A percentile compares a stretch with the other conserved stretches of the same genome.
Conservation (phyloP, 345 rosid species). For the Populus davidiana region DNA sequence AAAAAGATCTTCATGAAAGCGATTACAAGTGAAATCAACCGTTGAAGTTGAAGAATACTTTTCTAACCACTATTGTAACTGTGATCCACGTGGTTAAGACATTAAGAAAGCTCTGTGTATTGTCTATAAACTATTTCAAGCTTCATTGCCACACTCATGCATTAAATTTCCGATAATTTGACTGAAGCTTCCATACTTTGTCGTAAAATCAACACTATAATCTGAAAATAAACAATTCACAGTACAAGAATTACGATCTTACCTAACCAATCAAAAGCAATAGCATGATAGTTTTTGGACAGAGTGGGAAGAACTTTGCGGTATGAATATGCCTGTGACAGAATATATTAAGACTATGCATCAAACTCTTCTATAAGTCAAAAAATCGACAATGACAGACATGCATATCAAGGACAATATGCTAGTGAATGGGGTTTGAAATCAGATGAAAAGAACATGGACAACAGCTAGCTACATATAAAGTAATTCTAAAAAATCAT, state of each 20-base stretch:
- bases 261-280: slow-evolving; percentile 95
- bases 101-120: neutral
- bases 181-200: neutral
- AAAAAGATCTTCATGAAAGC: neutral
- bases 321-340: slow-evolving; percentile 77
- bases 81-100: neutral
- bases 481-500: neutral
- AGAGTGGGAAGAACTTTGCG: slow-evolving; percentile 74
- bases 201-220: neutral
- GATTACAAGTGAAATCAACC: neutral
- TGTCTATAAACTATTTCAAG: neutral
- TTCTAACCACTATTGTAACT: neutral
- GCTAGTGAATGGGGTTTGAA: neutral
- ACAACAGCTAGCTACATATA: neutral
- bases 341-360: neutral
- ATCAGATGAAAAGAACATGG: neutral
- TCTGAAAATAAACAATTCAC: neutral
- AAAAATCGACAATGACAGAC: neutral
- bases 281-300: slow-evolving; percentile 65
- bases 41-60: neutral
- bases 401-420: neutral
- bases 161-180: neutral
- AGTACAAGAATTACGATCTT: slow-evolving; percentile 7
- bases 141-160: neutral
- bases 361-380: neutral